A percentile compares a stretch with the other conserved stretches of the same genome.
Conservation (phyloP, 164 flowering plant genomes). For the Vitis riparia region DNA sequence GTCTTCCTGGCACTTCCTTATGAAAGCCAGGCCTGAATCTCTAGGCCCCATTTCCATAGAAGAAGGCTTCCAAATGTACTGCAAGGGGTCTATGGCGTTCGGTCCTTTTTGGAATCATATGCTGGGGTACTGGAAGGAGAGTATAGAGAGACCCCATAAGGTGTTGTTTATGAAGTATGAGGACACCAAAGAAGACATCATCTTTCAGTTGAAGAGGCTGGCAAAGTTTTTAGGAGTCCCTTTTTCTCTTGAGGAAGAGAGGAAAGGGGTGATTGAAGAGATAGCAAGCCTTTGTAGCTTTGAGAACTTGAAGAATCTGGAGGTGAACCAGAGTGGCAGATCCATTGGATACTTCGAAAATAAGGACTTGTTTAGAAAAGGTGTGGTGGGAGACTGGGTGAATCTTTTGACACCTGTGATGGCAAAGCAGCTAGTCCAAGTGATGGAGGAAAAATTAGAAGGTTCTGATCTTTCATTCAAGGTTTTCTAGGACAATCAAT, state of each 20-base stretch:
- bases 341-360: slow-evolving; percentile 32
- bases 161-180: slow-evolving; percentile 50
- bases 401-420: slow-evolving; percentile 33
- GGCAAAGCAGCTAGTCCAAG: slow-evolving; percentile 23
- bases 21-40: slow-evolving; percentile 12
- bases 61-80: slow-evolving; percentile 43
- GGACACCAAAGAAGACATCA: slow-evolving; percentile 32
- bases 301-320: slow-evolving; percentile 37
- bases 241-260: slow-evolving; percentile 27
- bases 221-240: slow-evolving; percentile 31
- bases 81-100: slow-evolving; percentile 31
- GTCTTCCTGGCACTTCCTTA: slow-evolving; percentile 41
- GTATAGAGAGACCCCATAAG: slow-evolving; percentile 30
- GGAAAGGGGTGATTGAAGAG: slow-evolving; percentile 28
- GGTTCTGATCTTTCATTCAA: slow-evolving; percentile 37
- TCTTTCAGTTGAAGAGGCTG: slow-evolving; percentile 21
- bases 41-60: slow-evolving; percentile 22
- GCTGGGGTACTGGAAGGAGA: slow-evolving; percentile 47
- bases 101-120: slow-evolving; percentile 56
- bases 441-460: slow-evolving; percentile 37
- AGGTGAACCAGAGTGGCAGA: slow-evolving; percentile 41
- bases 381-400: slow-evolving; percentile 44
- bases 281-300: slow-evolving; percentile 39
- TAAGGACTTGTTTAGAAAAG: slow-evolving; percentile 44
- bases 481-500: background rate